A percentile compares a stretch with the other conserved stretches of the same genome.
These are phyloP conservation scores for Leavenworthia alabamica DNA, from an alignment of 345 rosid genomes.

Conservation along the genomic window DNA sequence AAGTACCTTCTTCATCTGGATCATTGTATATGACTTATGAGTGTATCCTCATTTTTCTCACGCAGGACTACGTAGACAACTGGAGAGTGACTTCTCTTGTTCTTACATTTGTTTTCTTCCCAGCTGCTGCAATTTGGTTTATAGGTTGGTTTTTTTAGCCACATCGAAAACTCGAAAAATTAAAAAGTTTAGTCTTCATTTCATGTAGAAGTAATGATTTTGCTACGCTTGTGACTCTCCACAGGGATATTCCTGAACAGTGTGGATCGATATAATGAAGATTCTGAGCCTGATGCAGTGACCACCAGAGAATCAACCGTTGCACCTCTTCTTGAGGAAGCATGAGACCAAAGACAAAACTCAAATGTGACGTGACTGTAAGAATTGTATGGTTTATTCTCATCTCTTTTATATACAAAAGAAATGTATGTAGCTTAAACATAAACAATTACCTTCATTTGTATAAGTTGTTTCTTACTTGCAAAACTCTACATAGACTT, in stretches of 20 bases:
- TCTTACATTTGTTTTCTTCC: conserved; percentile 67
- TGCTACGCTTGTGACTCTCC: neutral
- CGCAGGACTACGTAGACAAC: conserved; percentile 64
- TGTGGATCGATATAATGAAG: conserved; percentile 67
- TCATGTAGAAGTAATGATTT: conserved; percentile 3
- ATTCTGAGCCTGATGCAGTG: conserved; percentile 30
- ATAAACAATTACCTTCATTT: neutral
- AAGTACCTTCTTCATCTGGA: too few species aligned
- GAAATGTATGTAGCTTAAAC: neutral
- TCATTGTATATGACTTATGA: neutral
- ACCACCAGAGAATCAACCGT: conserved; percentile 36
- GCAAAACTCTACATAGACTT: too few species aligned
- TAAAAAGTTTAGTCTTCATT: too few species aligned
- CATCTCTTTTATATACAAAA: conserved; percentile 2
- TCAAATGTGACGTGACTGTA: neutral
- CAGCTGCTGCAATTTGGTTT: conserved; percentile 80
- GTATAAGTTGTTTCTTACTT: conserved; percentile 2
- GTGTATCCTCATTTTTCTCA: neutral
- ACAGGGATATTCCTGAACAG: conserved; percentile 70
- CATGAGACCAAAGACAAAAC: conserved; percentile 7
- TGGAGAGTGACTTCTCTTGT: conserved; percentile 88
- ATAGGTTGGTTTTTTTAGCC: conserved; percentile 41
- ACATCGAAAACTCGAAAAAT: neutral
- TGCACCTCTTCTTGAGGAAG: conserved; percentile 51
- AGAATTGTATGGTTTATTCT: neutral